Evolutionary conservation across 805 yeast genomes (phyloP).

Genomic region (Saccharomycopsis synnaedendra): DNA sequence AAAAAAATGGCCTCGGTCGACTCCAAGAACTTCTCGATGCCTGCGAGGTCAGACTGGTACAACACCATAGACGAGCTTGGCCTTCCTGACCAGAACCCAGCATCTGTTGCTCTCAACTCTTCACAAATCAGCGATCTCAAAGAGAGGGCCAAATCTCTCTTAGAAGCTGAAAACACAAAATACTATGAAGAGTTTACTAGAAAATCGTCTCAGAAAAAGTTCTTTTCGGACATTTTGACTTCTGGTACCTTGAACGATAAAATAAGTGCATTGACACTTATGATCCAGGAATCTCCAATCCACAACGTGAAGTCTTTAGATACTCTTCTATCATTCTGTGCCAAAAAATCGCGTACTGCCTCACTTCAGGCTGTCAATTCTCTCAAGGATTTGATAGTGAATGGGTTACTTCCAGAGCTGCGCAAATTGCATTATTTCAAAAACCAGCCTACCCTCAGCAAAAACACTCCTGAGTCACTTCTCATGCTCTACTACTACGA

Average conservation of each 20-base stretch:
- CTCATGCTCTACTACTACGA: constrained; percentile 77
- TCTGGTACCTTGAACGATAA: constrained; percentile 94
- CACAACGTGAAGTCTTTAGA: constrained; percentile 82
- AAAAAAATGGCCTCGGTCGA: constrained; percentile 35
- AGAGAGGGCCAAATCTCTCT: constrained; percentile 52
- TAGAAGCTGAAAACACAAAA: constrained; percentile 58
- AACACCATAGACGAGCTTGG: constrained; percentile 35
- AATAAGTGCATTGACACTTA: constrained; percentile 83
- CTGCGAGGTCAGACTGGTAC: constrained; percentile 69
- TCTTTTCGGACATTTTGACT: constrained; percentile 76
- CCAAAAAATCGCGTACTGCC: constrained; percentile 87
- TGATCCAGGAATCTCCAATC: constrained; percentile 90
- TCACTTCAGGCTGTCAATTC: constrained; percentile 87
- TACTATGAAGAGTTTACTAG: constrained; percentile 67
- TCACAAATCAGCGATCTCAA: constrained; percentile 50
- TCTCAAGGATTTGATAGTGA: constrained; percentile 74
- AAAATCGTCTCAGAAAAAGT: constrained; percentile 72
- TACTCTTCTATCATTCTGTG: constrained; percentile 64
- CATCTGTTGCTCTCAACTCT: constrained; percentile 15
- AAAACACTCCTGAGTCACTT: constrained; percentile 36
- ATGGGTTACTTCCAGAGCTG: constrained; percentile 72
- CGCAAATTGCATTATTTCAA: constrained; percentile 73
- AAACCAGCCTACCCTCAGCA: constrained; percentile 49
- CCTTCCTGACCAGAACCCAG: constrained; percentile 15
- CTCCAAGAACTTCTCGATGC: constrained; percentile 44